Evolutionary conservation across 1,284 basidiomycete species (phyloP), one percentile per base, ranked within the genome.

Genomic region (Ustilago vetiveriae): DNA sequence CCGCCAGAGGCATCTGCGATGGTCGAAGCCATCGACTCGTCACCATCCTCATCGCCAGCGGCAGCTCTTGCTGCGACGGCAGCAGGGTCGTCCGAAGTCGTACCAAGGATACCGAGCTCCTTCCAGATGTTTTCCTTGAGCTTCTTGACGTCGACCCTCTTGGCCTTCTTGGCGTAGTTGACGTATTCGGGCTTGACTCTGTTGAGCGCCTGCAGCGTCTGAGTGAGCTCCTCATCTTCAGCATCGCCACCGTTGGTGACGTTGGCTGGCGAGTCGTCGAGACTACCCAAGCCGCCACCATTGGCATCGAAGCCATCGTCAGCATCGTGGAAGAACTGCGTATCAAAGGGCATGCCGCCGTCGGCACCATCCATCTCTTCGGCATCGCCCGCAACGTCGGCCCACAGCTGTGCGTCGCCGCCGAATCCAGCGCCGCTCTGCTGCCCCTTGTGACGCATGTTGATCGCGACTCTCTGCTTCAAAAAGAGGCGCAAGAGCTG

Each of bases 61-160:
- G 47, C 51, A 16, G 47, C 51, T 30, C 50, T 49, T 14, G 57
- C 58, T 16, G 58, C 49, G 6, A 49, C 42, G 4, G 53, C 37
- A 17, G 57, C 56, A 14, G 55, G 45, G 22, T 55, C 47, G 16
- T 65, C 51, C 6, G 63, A 6, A 7, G 36, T 46, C 24, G 52
- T 52, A 7, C 42, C 44, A 6, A 63, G 46, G 30, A 79, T 74
- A 13, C 50, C 89, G 33, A 98, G 84, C 6, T 91, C 91, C 78
- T 88, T 90, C 95, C 95, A 99, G 54, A 98, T 98, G 77, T 94
- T 96, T 66, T 98, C 96, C 84, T 98, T 99, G 74, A 99, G 85
- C 83, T 90, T 92, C 79, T 94, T 88, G 42, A 99, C 94, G 80
- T 98, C 96, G 24, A 99, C 94, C 38, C 94, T 86, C 85, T 98